Base-by-base conservation (phyloP, 2,329 filamentous ascomycete genomes). In the Colletotrichum paranaense region DNA sequence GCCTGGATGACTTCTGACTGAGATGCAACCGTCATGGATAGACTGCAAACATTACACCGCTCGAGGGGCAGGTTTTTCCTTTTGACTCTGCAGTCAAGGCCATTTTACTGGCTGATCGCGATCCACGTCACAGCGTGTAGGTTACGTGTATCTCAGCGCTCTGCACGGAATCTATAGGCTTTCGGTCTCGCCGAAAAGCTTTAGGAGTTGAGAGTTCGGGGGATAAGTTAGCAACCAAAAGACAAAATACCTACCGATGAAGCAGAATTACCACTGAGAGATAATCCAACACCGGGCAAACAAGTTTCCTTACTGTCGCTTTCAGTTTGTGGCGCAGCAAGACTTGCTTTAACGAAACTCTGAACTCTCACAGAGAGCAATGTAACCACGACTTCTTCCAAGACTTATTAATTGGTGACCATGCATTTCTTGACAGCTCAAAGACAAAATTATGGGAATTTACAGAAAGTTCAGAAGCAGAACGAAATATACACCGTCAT, bases 271-370 rank as follows among this genome's bases (percentile, higher is more conserved):
- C 46, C 12, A 9, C 1, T 14, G n/a, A 7, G 19, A n/a, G 6
- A 14, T 7, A 5, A 24, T 35, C 28, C 42, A 32, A 22, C 42
- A 53, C 42, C 3, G 14, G 16, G 22, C 8, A 26, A 62, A 46
- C 35, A 59, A 49, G 22, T 30, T 64, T 59, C 11, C 32, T 30
- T 2, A 7, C 12, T 46, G 38, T 46, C 19, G 5, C 35, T 28
- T 19, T 69, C 30, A 14, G 19, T 26, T 22, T 9, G 58, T 68
- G 69, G 69, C 69, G 69, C 58, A 68, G 69, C 42, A 35, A 26
- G 62, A 56, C n/a, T 49, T 56, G 49, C 32, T 60, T 32, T 30
- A 22, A 30, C 14, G 30, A 32, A 62, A 58, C 58, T 68, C 58
- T 70, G 53, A 72, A 63, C 58, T 63, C 55, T 60, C 56, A 42